Evolutionary conservation across 768 basidiomycete genomes (phyloP).

Genomic region (Suillus subaureus): DNA sequence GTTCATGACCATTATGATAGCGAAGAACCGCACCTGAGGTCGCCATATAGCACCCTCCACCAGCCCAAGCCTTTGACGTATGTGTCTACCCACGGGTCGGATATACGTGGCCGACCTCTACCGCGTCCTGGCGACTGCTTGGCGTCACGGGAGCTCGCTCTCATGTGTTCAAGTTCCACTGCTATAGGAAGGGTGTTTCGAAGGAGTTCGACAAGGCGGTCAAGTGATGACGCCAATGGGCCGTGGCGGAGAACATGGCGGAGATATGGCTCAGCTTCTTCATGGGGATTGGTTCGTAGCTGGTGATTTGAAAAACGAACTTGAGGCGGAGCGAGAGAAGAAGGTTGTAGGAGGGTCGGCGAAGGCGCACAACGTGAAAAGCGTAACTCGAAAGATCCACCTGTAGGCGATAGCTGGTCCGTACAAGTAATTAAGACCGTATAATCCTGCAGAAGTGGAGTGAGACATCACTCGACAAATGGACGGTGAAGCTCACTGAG

Average conservation of each 20-base stretch:
- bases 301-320: conserved; percentile 33
- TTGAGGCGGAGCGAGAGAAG: conserved; percentile 27
- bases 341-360: conserved; percentile 12
- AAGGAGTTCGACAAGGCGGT: conserved; percentile 67
- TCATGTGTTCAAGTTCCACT: conserved; percentile 60
- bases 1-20: neutral
- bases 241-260: conserved; percentile 71
- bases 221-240: conserved; percentile 62
- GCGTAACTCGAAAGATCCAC: conserved; percentile 72
- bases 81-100: conserved; percentile 52
- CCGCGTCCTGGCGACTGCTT: conserved; percentile 6
- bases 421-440: conserved; percentile 78
- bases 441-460: conserved; percentile 53
- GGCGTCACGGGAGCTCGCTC: conserved; percentile 39
- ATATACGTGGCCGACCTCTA: conserved; percentile 24
- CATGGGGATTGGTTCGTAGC: conserved; percentile 66
- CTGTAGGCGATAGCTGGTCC: conserved; percentile 68
- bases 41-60: conserved; percentile 75
- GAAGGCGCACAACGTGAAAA: conserved; percentile 55
- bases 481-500: conserved; percentile 38
- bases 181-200: conserved; percentile 80
- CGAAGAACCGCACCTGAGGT: conserved; percentile 53
- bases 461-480: neutral
- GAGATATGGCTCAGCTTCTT: conserved; percentile 76
- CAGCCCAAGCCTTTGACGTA: conserved; percentile 81